A percentile compares a stretch with the other conserved stretches of the same genome.
These are phyloP conservation scores for Cyberlindnera veronae DNA, from an alignment of 805 yeast species.

Conservation along the genomic window DNA sequence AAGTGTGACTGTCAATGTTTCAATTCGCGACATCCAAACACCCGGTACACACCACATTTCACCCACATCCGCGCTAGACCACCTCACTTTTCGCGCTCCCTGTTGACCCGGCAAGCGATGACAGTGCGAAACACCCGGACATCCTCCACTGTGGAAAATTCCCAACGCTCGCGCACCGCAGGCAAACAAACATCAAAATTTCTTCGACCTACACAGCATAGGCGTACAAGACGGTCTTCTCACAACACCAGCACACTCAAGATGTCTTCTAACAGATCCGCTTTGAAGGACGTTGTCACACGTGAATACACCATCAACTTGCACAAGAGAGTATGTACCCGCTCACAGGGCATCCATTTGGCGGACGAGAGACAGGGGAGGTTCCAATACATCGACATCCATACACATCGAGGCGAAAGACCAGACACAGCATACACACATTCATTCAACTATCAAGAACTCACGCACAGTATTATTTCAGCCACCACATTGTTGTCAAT, in stretches of 20 bases:
- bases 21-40: not conserved
- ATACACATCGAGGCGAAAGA: too few species aligned
- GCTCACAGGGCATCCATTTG: not conserved
- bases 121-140: conserved; percentile 17
- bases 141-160: conserved; percentile 9
- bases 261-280: conserved; percentile 58
- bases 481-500: too few species aligned
- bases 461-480: too few species aligned
- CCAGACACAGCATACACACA: too few species aligned
- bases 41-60: conserved; percentile 6
- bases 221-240: not conserved
- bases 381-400: not conserved
- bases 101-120: conserved; percentile 7
- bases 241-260: conserved; percentile 17
- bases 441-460: too few species aligned
- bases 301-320: conserved; percentile 99
- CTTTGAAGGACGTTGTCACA: conserved; percentile 98
- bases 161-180: conserved; percentile 7
- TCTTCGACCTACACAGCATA: conserved; percentile 10
- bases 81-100: not conserved
- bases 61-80: not conserved
- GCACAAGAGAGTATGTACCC: conserved; percentile 91
- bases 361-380: not conserved
- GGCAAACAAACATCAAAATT: conserved; percentile 17
- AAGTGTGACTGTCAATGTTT: conserved; percentile 3